These are phyloP conservation scores for Pleurotus pulmonarius DNA, from an alignment of 768 basidiomycete species.

Conservation along the genomic window DNA sequence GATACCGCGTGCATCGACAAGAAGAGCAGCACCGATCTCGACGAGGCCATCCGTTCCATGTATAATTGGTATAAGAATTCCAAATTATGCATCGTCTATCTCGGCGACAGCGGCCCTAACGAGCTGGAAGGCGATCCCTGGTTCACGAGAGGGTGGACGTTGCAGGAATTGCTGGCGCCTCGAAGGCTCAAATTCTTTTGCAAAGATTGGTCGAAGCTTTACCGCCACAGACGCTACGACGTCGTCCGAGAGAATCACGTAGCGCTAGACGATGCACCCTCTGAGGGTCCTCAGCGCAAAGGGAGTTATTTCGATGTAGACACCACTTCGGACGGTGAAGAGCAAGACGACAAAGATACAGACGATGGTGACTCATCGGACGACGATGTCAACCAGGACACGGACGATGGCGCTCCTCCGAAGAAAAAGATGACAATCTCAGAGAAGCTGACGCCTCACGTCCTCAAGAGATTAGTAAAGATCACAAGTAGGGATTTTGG, in stretches of 20 bases:
- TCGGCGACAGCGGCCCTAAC: background rate
- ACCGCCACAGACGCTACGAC: background rate
- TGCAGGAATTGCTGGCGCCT: constrained; percentile 2
- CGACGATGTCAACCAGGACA: too few species aligned
- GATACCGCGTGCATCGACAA: constrained; percentile 3
- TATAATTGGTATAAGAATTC: background rate
- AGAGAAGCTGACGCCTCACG: background rate
- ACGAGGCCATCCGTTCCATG: background rate
- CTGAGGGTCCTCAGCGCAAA: background rate
- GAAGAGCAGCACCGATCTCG: background rate
- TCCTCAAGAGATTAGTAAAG: background rate
- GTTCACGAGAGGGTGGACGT: background rate
- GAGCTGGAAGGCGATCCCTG: background rate
- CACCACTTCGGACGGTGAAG: too few species aligned
- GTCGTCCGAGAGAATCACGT: too few species aligned
- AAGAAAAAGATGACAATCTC: too few species aligned
- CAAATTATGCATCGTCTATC: background rate
- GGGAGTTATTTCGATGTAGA: background rate
- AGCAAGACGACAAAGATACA: background rate
- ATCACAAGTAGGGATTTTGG: background rate
- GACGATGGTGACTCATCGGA: background rate
- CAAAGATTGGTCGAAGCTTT: background rate
- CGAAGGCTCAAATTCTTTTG: background rate
- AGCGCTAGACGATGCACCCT: background rate
- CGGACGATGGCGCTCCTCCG: too few species aligned